Evolutionary conservation across 2,329 filamentous ascomycete species (phyloP).

Genomic region (Pseudogymnoascus destructans): DNA sequence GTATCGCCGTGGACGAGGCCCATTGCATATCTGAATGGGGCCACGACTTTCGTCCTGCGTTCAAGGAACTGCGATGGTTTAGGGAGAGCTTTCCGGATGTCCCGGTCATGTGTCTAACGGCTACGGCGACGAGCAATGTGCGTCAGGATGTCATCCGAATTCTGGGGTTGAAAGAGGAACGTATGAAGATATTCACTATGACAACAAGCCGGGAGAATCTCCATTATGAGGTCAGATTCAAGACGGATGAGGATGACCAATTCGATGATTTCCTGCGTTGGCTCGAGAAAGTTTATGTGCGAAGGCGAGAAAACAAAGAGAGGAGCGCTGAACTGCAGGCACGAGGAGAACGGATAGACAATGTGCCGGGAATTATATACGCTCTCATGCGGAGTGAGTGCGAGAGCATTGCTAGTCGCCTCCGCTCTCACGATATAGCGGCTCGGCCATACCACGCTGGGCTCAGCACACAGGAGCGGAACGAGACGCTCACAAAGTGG

Average conservation of each 20-base stretch:
- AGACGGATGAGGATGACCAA: conserved; percentile 58
- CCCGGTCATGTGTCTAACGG: conserved; percentile 84
- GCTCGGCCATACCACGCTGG: conserved; percentile 63
- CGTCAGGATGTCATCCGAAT: conserved; percentile 70
- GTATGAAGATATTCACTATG: conserved; percentile 65
- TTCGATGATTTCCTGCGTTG: conserved; percentile 63
- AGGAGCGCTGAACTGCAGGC: conserved; percentile 45
- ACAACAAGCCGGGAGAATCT: conserved; percentile 74
- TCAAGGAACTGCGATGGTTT: conserved; percentile 79
- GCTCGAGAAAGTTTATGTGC: conserved; percentile 59
- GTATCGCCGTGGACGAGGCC: conserved; percentile 85
- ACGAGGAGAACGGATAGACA: conserved; percentile 42
- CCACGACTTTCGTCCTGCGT: conserved; percentile 89
- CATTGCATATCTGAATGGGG: conserved; percentile 98
- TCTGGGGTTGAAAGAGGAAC: conserved; percentile 51
- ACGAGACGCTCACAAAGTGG: conserved; percentile 59
- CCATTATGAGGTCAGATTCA: conserved; percentile 82
- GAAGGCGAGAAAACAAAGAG: conserved; percentile 44
- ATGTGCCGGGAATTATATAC: conserved; percentile 68
- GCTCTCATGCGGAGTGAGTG: conserved; percentile 64
- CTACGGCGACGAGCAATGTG: conserved; percentile 73
- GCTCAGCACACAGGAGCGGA: conserved; percentile 53
- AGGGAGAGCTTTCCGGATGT: conserved; percentile 68
- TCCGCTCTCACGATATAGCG: conserved; percentile 56
- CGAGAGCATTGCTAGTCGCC: conserved; percentile 52